Evolutionary conservation across 768 basidiomycete species (phyloP).

Genomic region (Hydnomerulius pinastri): DNA sequence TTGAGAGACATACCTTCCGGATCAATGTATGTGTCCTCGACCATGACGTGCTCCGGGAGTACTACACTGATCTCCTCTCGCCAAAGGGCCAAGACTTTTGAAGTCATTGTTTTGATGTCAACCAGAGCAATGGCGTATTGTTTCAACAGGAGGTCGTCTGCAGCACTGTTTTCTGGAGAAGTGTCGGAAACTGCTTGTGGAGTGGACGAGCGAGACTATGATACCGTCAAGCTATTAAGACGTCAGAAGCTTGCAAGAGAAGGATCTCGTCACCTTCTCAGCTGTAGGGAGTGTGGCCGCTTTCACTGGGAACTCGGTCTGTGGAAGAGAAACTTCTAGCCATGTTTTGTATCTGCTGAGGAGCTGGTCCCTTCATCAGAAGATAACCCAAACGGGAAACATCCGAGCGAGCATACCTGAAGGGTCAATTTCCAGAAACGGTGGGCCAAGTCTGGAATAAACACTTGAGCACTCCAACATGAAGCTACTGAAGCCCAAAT

Average conservation of each 20-base stretch:
- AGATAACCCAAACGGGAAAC: background rate
- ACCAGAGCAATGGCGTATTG: constrained; percentile 67
- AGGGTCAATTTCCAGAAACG: constrained; percentile 91
- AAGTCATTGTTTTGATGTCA: constrained; percentile 64
- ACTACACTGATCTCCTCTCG: constrained; percentile 62
- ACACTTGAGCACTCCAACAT: constrained; percentile 89
- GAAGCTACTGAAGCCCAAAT: constrained; percentile 71
- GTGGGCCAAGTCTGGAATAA: constrained; percentile 76
- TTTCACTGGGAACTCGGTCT: constrained; percentile 41
- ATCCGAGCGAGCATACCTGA: constrained; percentile 57
- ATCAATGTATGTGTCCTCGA: constrained; percentile 32
- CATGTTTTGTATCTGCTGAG: constrained; percentile 78
- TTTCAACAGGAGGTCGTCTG: constrained; percentile 65
- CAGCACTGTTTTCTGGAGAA: constrained; percentile 52
- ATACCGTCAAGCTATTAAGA: constrained; percentile 12
- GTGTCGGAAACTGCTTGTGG: constrained; percentile 51
- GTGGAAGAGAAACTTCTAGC: constrained; percentile 60
- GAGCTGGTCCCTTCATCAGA: constrained; percentile 49
- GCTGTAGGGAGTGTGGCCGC: constrained; percentile 32
- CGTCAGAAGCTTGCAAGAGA: background rate
- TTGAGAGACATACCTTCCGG: constrained; percentile 51
- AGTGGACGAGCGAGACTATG: constrained; percentile 50
- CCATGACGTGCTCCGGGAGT: constrained; percentile 48
- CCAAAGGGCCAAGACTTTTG: constrained; percentile 62
- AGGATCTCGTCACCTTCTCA: constrained; percentile 37